Percentiles rank a stretch among this genome's conserved stretches.
Conservation (phyloP, 441 rosid species). For the Eutrema salsugineum region DNA sequence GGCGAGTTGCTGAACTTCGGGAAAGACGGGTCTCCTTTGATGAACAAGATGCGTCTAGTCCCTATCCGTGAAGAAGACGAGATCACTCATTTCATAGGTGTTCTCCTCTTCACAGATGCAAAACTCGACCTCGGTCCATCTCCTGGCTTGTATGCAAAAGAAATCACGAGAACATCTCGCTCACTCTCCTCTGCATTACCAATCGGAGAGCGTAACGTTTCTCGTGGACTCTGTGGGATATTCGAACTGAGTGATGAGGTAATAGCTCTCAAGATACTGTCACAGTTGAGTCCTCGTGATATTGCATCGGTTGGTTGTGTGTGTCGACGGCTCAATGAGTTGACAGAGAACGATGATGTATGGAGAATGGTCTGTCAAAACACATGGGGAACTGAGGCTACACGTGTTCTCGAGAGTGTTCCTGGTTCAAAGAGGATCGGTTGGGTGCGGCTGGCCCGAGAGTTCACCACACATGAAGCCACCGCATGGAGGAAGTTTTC, state of each 20-base stretch:
- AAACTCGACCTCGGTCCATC: conserved; percentile 77
- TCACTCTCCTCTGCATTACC: conserved; percentile 37
- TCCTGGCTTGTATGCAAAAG: conserved; percentile 47
- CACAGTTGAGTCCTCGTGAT: conserved; percentile 81
- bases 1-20: conserved; percentile 88
- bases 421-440: conserved; percentile 91
- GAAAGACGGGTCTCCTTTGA: conserved; percentile 87
- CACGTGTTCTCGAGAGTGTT: conserved; percentile 78
- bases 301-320: conserved; percentile 89
- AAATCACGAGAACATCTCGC: conserved; percentile 36
- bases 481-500: conserved; percentile 92
- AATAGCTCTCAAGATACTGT: conserved; percentile 66
- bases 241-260: conserved; percentile 86
- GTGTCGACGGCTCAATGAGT: conserved; percentile 54
- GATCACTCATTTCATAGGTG: conserved; percentile 84
- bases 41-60: conserved; percentile 77
- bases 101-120: conserved; percentile 80
- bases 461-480: conserved; percentile 93
- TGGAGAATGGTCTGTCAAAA: conserved; percentile 98
- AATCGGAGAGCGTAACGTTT: conserved; percentile 61
- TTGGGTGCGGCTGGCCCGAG: conserved; percentile 89
- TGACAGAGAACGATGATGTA: conserved; percentile 84
- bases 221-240: conserved; percentile 71
- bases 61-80: conserved; percentile 86
- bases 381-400: conserved; percentile 95